A percentile compares a stretch with the other conserved stretches of the same genome.
phyloP scores from a whole-genome alignment of 495 filamentous ascomycete species.

The Astrocystis sublimbata region DNA sequence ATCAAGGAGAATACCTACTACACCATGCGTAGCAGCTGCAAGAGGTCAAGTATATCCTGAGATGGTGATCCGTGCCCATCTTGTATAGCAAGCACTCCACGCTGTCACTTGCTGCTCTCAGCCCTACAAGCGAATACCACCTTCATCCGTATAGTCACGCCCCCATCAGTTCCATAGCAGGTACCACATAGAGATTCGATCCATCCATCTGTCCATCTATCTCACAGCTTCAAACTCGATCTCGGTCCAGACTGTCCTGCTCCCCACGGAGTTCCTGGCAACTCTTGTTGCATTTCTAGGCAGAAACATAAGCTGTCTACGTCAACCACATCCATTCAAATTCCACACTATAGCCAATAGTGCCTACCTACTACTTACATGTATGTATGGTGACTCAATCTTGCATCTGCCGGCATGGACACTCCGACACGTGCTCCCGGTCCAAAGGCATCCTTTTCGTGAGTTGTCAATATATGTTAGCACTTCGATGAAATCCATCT shows the following conservation, averaged over 20 bases:
- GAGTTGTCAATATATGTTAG: background rate
- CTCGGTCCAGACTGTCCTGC: background rate
- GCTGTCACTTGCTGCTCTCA: background rate
- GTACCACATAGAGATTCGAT: background rate
- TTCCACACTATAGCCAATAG: no score
- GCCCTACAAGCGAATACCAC: slow-evolving; percentile 9
- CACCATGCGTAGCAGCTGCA: background rate
- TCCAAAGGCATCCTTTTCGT: background rate
- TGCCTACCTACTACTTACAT: no score
- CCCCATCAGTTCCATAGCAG: background rate
- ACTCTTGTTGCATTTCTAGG: background rate
- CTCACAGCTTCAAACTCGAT: background rate
- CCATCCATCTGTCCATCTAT: no score
- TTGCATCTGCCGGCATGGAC: slow-evolving; percentile 7
- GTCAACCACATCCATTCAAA: no score
- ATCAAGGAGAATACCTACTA: background rate
- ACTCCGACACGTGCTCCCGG: slow-evolving; percentile 6
- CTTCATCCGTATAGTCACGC: background rate
- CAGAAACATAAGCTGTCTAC: no score
- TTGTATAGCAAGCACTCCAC: background rate
- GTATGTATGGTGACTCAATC: slow-evolving; percentile 3
- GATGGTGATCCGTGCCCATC: background rate
- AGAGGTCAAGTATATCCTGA: background rate
- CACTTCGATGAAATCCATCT: background rate
- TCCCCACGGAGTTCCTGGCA: background rate